Conservation (phyloP, 805 yeast species). For the Kodamaea fukazawae region DNA sequence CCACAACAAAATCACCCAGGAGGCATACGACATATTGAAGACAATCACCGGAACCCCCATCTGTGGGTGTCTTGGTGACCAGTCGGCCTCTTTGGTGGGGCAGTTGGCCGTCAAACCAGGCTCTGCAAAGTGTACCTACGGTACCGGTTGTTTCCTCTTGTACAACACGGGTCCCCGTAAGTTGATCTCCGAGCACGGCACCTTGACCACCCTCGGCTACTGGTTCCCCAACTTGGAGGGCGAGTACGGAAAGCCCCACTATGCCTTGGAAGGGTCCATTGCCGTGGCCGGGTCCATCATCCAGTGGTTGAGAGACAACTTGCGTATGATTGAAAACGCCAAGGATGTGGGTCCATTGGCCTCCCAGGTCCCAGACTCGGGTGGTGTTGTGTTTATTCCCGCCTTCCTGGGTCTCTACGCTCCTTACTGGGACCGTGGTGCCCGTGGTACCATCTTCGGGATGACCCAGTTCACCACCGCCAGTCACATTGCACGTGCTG, state of each 20-base stretch:
- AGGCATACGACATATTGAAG: conserved; percentile 48
- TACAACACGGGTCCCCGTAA: conserved; percentile 81
- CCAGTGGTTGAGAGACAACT: conserved; percentile 91
- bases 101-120: conserved; percentile 83
- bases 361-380: conserved; percentile 72
- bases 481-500: conserved; percentile 90
- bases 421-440: conserved; percentile 93
- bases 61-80: conserved; percentile 92
- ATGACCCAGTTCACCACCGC: conserved; percentile 91
- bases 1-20: conserved; percentile 49
- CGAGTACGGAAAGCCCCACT: conserved; percentile 59
- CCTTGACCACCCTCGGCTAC: conserved; percentile 85
- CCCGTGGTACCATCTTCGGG: conserved; percentile 91
- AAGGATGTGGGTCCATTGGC: conserved; percentile 91
- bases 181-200: conserved; percentile 72
- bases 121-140: conserved; percentile 91
- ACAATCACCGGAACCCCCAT: conserved; percentile 66
- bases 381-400: conserved; percentile 93
- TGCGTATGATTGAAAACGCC: conserved; percentile 75
- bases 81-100: conserved; percentile 89
- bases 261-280: conserved; percentile 91
- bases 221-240: conserved; percentile 72
- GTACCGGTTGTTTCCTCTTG: conserved; percentile 90
- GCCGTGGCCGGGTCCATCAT: conserved; percentile 95
- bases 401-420: conserved; percentile 93